These are phyloP conservation scores for Trichoderma sp. DNA, from an alignment of 2,329 filamentous ascomycete species.

Conservation along the genomic window DNA sequence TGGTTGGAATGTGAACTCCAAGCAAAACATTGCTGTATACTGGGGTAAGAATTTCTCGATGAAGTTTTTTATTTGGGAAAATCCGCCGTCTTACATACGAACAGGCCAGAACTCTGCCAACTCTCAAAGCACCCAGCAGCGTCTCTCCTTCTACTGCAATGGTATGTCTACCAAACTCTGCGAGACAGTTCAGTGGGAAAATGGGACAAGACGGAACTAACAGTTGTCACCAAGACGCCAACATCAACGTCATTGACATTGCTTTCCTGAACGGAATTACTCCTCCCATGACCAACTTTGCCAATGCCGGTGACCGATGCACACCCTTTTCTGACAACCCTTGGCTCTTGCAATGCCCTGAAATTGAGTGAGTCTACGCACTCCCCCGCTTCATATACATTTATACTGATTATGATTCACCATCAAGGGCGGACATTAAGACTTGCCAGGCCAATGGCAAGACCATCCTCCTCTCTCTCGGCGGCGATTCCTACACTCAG, in stretches of 20 bases:
- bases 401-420: not conserved
- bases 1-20: conserved; percentile 48
- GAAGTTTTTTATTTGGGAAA: too few relatives aligned
- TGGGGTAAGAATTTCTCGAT: conserved; percentile 54
- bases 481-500: conserved; percentile 69
- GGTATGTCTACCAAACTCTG: conserved; percentile 43
- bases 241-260: conserved; percentile 61
- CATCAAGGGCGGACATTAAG: conserved; percentile 49
- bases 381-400: not conserved
- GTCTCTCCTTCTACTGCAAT: conserved; percentile 59
- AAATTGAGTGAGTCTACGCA: conserved; percentile 57
- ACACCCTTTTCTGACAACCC: conserved; percentile 57
- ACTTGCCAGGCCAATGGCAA: conserved; percentile 66
- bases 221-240: conserved; percentile 36
- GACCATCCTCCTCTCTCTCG: conserved; percentile 71
- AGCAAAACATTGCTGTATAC: conserved; percentile 63
- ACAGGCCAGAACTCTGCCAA: conserved; percentile 61
- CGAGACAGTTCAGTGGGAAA: too few relatives aligned
- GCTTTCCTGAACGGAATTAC: conserved; percentile 63
- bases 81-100: not conserved
- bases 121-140: conserved; percentile 52
- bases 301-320: conserved; percentile 64
- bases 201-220: not conserved
- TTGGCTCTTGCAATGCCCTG: conserved; percentile 59
- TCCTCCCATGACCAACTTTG: conserved; percentile 61